Evolutionary conservation across 257 asterid species (phyloP), one percentile per base, ranked within the genome.

Genomic region (Avicennia marina): DNA sequence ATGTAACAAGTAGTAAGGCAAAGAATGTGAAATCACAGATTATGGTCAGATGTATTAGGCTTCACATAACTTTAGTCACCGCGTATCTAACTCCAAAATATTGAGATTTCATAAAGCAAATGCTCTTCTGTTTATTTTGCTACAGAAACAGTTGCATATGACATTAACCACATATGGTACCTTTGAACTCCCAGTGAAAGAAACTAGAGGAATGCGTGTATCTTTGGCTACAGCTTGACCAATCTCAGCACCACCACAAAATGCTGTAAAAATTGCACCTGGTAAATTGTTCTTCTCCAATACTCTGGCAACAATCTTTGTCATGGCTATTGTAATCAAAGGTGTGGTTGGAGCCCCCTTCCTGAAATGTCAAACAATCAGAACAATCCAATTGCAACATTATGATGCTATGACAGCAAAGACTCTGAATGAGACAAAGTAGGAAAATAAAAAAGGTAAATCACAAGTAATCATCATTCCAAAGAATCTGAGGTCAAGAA

Each of bases 311-410:
- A 93, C 77, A 42, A 93, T 70, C 82, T 83, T 93, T 18, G 97
- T 86, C 83, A 80, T 77, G 7, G 96, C 97, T 63, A 93, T 68
- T 53, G 97, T 93, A 56, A 86, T 75, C 83, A 93, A 66, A 56
- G 96, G 95, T 42, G 99, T 93, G 25, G 99, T 84, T 40, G 99
- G 99, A 79, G 99, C 99, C 58, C 99, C 97, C 76, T 93, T 93
- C 99, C 99, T 93, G 78, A 63, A 68, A 58, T 20, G 33, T 5
- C 45, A 52, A 3, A 42, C 12, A 32, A 58, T 42, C 20, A 58
- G 57, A 38, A 24, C 44, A 56, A 46, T 40, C 41, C 26, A 47
- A 62, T 48, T 45, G 44, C 33, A 21, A 67, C 50, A 19, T 50
- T n/a, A n/a, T n/a, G n/a, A n/a, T n/a, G n/a, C n/a, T n/a, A n/a